Evolutionary conservation across 208 protist genomes (phyloP), one percentile per base, ranked within the genome.

Genomic region (Phytomonas serpens): DNA sequence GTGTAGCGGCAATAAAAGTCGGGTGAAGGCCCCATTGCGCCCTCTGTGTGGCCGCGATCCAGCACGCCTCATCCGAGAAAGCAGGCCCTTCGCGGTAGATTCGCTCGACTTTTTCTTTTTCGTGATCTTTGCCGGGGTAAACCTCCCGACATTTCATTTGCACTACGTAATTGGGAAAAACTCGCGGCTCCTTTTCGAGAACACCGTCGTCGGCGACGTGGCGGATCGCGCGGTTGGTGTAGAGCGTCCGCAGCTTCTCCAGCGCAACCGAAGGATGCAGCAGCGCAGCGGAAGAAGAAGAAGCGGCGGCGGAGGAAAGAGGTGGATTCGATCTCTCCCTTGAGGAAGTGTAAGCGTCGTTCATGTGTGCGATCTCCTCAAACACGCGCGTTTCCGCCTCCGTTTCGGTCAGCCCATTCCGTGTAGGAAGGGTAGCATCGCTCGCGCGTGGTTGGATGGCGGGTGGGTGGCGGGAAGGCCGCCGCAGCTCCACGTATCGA

Each of bases 211-310:
- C 13, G 42, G 42, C 42, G 42, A 52, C 42, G 42, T 16, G 42
- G 42, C 42, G 42, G 23, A 52, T 52, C 42, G 42, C 42, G 7
- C 42, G 70, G 4, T 27, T 30, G 27, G 16, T 36, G 14, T 78
- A 69, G 10, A 67, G 42, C 3, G 61, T 42, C 2, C 79, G 69
- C 40, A 85, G 71, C 61, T 78, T 40, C 52, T 85, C 79, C 66
- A 88, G 68, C 14, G 71, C 78, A 5, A 85, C 27, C 1, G 77
- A 73, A 30, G 76, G 76, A 67, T 82, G 78, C 32, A 71, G 67
- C 4, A 30, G 11, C 13, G 30, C 19, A 4, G 61, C 3, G 2
- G 34, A 51, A 2, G 34, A 38, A 29, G 34, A 13, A 33, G 27
- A 32, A 3, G 30, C 34, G 33, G 27, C 23, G 61, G 69, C 29